phyloP scores from a whole-genome alignment of 192 early-diverging fungal genomes.

The Mortierella claussenii region DNA sequence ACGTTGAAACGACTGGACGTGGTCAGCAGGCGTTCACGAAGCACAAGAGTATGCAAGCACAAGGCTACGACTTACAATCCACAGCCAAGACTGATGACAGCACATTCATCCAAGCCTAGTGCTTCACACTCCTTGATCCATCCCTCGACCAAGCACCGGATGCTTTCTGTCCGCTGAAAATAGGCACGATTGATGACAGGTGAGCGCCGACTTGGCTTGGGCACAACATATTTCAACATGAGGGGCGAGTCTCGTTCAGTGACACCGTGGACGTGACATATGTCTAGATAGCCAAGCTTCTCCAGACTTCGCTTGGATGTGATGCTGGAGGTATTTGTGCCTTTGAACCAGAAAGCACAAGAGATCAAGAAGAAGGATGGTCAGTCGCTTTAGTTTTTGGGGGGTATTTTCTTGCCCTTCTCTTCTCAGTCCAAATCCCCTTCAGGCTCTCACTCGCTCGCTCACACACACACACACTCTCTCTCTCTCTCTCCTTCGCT shows the following conservation, averaged over 20 bases:
- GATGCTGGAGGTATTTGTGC: constrained; percentile 50
- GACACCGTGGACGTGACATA: constrained; percentile 27
- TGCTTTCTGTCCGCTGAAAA: constrained; percentile 36
- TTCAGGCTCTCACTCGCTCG: too few species aligned
- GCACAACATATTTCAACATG: constrained; percentile 48
- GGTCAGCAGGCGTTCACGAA: too few species aligned
- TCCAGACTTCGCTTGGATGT: constrained; percentile 49
- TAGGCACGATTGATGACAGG: constrained; percentile 52
- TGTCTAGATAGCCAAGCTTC: constrained; percentile 40
- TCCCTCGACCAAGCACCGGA: constrained; percentile 30
- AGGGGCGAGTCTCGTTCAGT: constrained; percentile 38
- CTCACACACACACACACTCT: too few species aligned
- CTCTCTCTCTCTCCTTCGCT: too few species aligned
- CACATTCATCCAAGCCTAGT: constrained; percentile 21
- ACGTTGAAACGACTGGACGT: too few species aligned
- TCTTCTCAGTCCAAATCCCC: too few species aligned
- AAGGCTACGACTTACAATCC: constrained; percentile 56
- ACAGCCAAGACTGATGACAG: constrained; percentile 36
- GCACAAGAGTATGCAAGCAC: too few species aligned
- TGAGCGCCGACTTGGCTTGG: constrained; percentile 35
- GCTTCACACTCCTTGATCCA: constrained; percentile 42
- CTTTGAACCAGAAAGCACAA: background rate
- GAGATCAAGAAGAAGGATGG: too few species aligned
- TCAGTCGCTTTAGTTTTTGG: too few species aligned
- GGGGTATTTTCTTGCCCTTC: too few species aligned